phyloP scores from a whole-genome alignment of 2,329 filamentous ascomycete genomes.

The Sclerotinia minor region DNA sequence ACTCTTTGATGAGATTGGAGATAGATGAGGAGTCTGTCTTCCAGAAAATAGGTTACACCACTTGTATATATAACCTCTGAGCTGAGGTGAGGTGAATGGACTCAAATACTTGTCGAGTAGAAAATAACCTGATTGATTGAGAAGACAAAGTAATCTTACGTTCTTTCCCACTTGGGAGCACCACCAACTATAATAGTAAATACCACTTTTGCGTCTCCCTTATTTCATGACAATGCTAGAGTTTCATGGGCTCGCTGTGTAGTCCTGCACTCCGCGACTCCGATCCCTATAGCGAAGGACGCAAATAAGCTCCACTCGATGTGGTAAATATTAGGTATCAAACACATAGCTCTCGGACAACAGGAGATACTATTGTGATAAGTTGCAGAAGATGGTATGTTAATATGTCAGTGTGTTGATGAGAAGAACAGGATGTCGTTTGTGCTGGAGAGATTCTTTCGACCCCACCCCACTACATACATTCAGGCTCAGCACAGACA shows the following conservation, averaged over 20 bases:
- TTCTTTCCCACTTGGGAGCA: neutral
- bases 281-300: neutral
- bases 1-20: no score
- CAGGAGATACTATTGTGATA: neutral
- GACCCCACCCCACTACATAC: neutral
- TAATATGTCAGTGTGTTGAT: neutral
- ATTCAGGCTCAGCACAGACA: neutral
- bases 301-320: neutral
- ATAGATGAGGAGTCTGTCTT: no score
- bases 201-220: neutral
- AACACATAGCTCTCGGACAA: neutral
- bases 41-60: no score
- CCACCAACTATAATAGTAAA: neutral
- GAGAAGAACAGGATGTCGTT: neutral
- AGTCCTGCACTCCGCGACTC: neutral
- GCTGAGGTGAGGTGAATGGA: no score
- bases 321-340: neutral
- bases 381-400: neutral
- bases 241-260: neutral
- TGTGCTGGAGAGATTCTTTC: neutral
- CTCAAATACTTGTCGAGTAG: no score
- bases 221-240: neutral
- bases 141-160: no score
- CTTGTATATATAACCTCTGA: no score
- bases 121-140: no score